Evolutionary conservation across 768 basidiomycete genomes (phyloP).

Genomic region (Kwoniella dejecticola): DNA sequence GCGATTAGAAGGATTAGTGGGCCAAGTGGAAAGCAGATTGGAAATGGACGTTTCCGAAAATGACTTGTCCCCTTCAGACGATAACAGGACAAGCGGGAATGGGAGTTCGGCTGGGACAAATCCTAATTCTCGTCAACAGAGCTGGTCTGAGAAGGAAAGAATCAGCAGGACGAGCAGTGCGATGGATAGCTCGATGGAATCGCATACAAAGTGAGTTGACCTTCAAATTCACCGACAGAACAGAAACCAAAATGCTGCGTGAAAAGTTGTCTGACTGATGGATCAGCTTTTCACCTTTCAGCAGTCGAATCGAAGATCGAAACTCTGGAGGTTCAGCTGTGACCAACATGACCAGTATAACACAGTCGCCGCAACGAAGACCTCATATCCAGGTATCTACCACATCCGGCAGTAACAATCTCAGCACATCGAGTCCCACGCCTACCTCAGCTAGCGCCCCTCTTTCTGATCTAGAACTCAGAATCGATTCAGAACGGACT

Average conservation of each 20-base stretch:
- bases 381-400: conserved; percentile 28
- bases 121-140: conserved; percentile 32
- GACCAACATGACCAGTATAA: conserved; percentile 41
- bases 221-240: not conserved
- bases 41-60: conserved; percentile 61
- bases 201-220: conserved; percentile 43
- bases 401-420: conserved; percentile 1
- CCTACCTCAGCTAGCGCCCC: conserved; percentile 55
- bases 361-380: conserved; percentile 37
- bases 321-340: conserved; percentile 45
- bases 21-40: conserved; percentile 66
- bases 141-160: conserved; percentile 43
- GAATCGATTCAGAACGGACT: conserved; percentile 73
- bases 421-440: conserved; percentile 9
- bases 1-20: conserved; percentile 73
- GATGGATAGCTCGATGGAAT: conserved; percentile 43
- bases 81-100: not conserved
- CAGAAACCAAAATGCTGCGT: not conserved
- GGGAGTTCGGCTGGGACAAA: conserved; percentile 1
- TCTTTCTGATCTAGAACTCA: conserved; percentile 75
- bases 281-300: conserved; percentile 49
- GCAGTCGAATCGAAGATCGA: conserved; percentile 42
- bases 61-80: conserved; percentile 5
- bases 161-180: conserved; percentile 42
- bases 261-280: conserved; percentile 21